Conservation (phyloP, 768 basidiomycete genomes). For the Tulasnella sp. region DNA sequence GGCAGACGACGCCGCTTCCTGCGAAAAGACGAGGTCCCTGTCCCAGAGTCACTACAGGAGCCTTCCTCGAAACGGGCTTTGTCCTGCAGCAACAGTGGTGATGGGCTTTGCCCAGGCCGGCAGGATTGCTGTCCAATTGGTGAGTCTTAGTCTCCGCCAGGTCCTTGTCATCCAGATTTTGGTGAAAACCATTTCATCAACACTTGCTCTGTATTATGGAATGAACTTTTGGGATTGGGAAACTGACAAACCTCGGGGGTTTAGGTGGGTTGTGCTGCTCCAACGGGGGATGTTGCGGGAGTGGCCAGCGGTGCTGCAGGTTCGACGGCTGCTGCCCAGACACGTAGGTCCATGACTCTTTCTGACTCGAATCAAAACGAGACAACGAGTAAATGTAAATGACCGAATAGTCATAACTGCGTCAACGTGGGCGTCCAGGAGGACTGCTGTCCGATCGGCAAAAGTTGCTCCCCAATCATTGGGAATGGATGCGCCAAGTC, state of each 20-base stretch:
- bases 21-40: not conserved
- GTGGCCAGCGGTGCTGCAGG: not conserved
- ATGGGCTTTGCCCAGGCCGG: not conserved
- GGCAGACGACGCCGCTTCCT: not conserved
- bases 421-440: not conserved
- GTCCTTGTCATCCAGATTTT: too few species aligned
- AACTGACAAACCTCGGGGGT: not conserved
- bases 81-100: not conserved
- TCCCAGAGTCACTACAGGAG: not conserved
- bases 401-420: not conserved
- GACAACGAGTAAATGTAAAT: not conserved
- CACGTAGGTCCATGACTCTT: not conserved
- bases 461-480: not conserved
- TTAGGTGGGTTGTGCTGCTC: slow-evolving; percentile 19
- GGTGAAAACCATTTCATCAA: too few species aligned
- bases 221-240: not conserved
- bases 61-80: not conserved
- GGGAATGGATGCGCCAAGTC: not conserved
- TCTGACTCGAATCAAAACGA: not conserved
- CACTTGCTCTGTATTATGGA: too few species aligned
- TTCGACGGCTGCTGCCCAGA: slow-evolving; percentile 11
- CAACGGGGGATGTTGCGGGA: slow-evolving; percentile 3
- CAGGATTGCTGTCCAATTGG: slow-evolving; percentile 7
- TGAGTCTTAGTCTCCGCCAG: not conserved
- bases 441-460: slow-evolving; percentile 15